Evolutionary conservation across 2,329 filamentous ascomycete species (phyloP).

Genomic region (Arthrobotrys sphaeroides): DNA sequence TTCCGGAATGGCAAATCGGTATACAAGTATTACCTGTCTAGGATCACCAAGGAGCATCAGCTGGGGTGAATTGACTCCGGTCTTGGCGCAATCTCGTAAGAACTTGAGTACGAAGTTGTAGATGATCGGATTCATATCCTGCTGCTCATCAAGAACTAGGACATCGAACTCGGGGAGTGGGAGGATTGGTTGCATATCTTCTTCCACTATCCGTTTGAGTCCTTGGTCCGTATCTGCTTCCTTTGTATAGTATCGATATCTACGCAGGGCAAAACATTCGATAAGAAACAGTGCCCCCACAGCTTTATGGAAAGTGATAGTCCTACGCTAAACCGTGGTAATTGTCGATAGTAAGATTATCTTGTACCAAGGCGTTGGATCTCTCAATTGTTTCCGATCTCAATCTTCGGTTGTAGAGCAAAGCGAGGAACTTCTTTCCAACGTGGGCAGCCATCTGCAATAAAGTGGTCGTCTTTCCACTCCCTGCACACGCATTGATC

Average conservation of each 20-base stretch:
- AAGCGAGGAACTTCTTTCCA: constrained; percentile 34
- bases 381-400: constrained; percentile 49
- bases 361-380: constrained; percentile 17
- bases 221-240: constrained; percentile 55
- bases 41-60: constrained; percentile 53
- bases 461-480: constrained; percentile 55
- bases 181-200: constrained; percentile 24
- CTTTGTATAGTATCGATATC: constrained; percentile 46
- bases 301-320: neutral
- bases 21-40: constrained; percentile 31
- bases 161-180: constrained; percentile 50
- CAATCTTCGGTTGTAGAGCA: constrained; percentile 54
- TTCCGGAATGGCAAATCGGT: neutral
- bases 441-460: constrained; percentile 50
- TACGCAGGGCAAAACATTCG: neutral
- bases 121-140: constrained; percentile 55
- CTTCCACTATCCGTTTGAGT: constrained; percentile 53
- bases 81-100: constrained; percentile 37
- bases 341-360: constrained; percentile 52
- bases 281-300: neutral
- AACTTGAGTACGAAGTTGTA: constrained; percentile 53
- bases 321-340: constrained; percentile 53
- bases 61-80: constrained; percentile 20
- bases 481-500: constrained; percentile 55
- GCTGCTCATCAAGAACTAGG: constrained; percentile 54